phyloP scores from a whole-genome alignment of 768 basidiomycete genomes.

The Suillus occidentalis region DNA sequence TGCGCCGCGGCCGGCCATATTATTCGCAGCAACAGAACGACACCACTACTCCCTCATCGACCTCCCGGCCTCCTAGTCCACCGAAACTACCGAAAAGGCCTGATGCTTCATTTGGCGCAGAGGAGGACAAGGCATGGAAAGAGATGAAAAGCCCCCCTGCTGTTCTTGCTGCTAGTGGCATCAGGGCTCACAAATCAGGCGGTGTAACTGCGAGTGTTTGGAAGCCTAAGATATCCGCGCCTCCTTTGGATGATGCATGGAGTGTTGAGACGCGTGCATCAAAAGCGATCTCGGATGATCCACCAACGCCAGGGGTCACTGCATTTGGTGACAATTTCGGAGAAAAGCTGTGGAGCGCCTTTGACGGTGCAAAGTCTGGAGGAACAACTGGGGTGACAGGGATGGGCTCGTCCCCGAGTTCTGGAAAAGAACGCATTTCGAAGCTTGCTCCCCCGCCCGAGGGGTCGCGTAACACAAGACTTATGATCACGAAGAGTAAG shows the following conservation, averaged over 20 bases:
- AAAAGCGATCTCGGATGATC: constrained; percentile 23
- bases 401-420: constrained; percentile 1
- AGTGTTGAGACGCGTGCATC: constrained; percentile 29
- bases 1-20: constrained; percentile 69
- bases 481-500: constrained; percentile 42
- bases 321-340: constrained; percentile 73
- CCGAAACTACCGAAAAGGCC: constrained; percentile 11
- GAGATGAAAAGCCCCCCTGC: constrained; percentile 27
- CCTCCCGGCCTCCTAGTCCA: constrained; percentile 26
- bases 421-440: constrained; percentile 20
- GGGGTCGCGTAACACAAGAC: constrained; percentile 32
- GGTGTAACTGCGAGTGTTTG: constrained; percentile 21
- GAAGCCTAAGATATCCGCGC: constrained; percentile 29
- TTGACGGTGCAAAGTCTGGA: constrained; percentile 33
- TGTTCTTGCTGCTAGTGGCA: constrained; percentile 13
- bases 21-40: constrained; percentile 33
- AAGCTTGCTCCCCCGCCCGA: constrained; percentile 28
- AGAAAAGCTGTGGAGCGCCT: constrained; percentile 54
- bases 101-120: constrained; percentile 31
- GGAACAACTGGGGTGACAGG: constrained; percentile 4
- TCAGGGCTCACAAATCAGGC: constrained; percentile 27
- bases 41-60: constrained; percentile 33
- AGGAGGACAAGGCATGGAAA: constrained; percentile 53
- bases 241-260: constrained; percentile 42
- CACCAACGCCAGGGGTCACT: constrained; percentile 24